phyloP scores from a whole-genome alignment of 1,284 basidiomycete species.

The Schizopora paradoxa region DNA sequence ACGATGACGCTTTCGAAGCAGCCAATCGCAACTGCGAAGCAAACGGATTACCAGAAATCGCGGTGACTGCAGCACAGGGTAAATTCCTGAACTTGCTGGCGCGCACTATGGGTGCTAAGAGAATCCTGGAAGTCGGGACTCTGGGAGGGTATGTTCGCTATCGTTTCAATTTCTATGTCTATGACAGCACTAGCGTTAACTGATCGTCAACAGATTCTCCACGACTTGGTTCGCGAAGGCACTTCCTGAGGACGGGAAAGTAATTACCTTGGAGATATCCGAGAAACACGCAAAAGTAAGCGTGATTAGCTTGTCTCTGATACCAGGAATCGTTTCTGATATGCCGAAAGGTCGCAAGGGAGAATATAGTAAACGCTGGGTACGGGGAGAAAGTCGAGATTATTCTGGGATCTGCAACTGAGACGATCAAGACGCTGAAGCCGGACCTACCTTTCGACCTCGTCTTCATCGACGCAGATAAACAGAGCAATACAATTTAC shows the following conservation, averaged over 20 bases:
- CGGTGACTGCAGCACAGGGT: conserved; percentile 50
- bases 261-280: conserved; percentile 46
- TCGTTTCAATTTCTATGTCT: conserved; percentile 14
- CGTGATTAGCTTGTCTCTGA: neutral
- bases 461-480: conserved; percentile 31
- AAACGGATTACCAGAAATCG: conserved; percentile 46
- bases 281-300: conserved; percentile 44
- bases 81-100: conserved; percentile 50
- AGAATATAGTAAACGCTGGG: conserved; percentile 25
- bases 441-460: conserved; percentile 26
- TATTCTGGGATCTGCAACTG: conserved; percentile 25
- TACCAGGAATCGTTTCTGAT: neutral
- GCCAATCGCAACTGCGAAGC: conserved; percentile 37
- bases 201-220: conserved; percentile 40
- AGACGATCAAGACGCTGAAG: conserved; percentile 22
- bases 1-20: conserved; percentile 41
- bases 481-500: conserved; percentile 23
- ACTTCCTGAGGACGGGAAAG: conserved; percentile 46
- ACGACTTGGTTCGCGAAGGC: conserved; percentile 56
- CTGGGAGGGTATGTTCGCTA: conserved; percentile 47
- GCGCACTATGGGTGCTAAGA: conserved; percentile 42
- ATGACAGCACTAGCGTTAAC: neutral
- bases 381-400: conserved; percentile 23
- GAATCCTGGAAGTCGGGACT: conserved; percentile 56
- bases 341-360: conserved; percentile 22